These are phyloP conservation scores for Nakazawaea holstii DNA, from an alignment of 805 yeast species.

Conservation along the genomic window DNA sequence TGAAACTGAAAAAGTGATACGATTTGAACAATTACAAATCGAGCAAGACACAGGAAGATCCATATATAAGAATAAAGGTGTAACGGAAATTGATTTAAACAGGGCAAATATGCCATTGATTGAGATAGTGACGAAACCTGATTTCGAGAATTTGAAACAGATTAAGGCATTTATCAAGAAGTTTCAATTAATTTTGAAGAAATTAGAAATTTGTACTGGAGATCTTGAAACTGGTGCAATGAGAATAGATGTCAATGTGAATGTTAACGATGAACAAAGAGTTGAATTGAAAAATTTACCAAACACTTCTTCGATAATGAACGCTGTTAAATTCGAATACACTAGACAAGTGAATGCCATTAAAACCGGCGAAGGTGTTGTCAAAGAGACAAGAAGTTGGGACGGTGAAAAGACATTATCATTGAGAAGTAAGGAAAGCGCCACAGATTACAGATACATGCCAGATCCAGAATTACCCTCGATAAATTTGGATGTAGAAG, in stretches of 20 bases:
- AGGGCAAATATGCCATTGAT: constrained; percentile 82
- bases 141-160: constrained; percentile 60
- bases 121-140: constrained; percentile 90
- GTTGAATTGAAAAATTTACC: constrained; percentile 90
- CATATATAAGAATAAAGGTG: constrained; percentile 40
- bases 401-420: constrained; percentile 66
- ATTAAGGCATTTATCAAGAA: constrained; percentile 78
- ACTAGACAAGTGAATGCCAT: constrained; percentile 56
- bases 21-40: constrained; percentile 76
- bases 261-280: constrained; percentile 64
- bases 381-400: constrained; percentile 85
- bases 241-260: constrained; percentile 92
- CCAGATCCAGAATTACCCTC: constrained; percentile 88
- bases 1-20: constrained; percentile 39
- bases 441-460: constrained; percentile 86
- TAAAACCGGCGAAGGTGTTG: constrained; percentile 15
- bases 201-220: constrained; percentile 74
- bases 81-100: constrained; percentile 64
- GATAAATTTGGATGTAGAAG: constrained; percentile 38
- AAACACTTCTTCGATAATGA: constrained; percentile 71
- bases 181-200: constrained; percentile 65
- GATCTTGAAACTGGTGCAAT: constrained; percentile 93
- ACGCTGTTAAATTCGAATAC: constrained; percentile 72
- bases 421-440: constrained; percentile 71
- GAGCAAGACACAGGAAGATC: constrained; percentile 96